Evolutionary conservation across 805 yeast genomes (phyloP), one percentile per base, ranked within the genome.

Genomic region (Peterozyma toletana): DNA sequence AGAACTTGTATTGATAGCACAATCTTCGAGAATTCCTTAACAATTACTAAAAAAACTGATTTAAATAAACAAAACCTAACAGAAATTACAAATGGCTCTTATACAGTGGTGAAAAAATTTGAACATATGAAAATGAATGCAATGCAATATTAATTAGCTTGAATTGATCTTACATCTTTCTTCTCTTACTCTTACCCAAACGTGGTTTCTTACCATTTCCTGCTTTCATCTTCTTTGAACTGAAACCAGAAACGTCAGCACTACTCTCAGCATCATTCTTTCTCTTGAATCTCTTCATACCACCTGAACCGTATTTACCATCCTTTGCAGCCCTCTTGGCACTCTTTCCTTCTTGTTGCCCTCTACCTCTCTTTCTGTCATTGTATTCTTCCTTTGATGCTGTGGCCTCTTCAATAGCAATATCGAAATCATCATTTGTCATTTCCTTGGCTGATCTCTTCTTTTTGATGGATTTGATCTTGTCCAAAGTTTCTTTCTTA

Each of bases 351-450:
- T 67, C 68, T 44, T 64, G 65, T 40, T 53, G 52, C 17, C 60
- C 56, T 36, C 50, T 58, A 44, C 55, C 53, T 13, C 15, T 31
- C 9, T 31, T 31, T 36, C 60, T 56, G 37, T 66, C 68, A 14
- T 56, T 55, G 34, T 54, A 57, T 44, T 74, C 75, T 49, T 75
- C 78, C 41, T 66, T 67, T 16, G 75, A 73, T 41, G 80, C 80
- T n/a, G 86, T 75, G 40, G 88, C 89, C 63, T 90, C 97, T 66
- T 90, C 97, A 52, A 91, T 76, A 37, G 96, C 96, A 55, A 91
- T 84, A 59, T 86, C 88, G 64, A 91, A 90, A 53, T 83, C 90
- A 53, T 82, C 88, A 50, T 73, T 71, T 39, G 74, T 68, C 48
- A 86, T 76, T 53, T 85, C 96, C 51, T 81, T 78, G 49, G 78